Base-by-base conservation (phyloP, 192 early-diverging fungal genomes). In the Linnemannia hyalina region DNA sequence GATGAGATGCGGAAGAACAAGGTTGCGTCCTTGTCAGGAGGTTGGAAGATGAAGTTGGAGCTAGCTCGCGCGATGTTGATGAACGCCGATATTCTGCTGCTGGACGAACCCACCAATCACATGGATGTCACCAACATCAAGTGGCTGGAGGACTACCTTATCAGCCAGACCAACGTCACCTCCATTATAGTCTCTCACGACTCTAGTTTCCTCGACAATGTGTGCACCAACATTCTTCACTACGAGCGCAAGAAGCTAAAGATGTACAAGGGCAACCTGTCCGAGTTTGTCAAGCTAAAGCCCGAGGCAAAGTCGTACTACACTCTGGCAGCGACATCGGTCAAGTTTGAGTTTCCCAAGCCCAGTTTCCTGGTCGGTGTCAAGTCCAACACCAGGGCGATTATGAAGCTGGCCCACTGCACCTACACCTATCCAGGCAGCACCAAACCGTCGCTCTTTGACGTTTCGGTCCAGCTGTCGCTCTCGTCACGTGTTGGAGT, bases 21-120 rank as follows among this genome's bases (percentile, higher is more conserved):
- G 70, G 95, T 96, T 55, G 89, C 88, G 49, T 90, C 93, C 23
- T 91, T 97, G 2, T 95, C 94, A 76, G 96, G 96, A 82, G 96
- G 96, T 71, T 97, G 96, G 96, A 95, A 95, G 85, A 97, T 97
- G 96, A 96, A 95, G 90, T 90, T 96, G 72, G 95, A 93, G 84
- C 88, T 97, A 71, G 95, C 95, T 11, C 93, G 94, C 82, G 95
- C 96, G 32, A 94, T 97, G 93, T 81, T 97, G 54, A 89, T 92
- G 82, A 94, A 96, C 42, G 96, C 97, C 11, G 97, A 97, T 76
- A 94, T 99, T 47, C 90, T 99, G 57, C 92, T 99, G 44, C 89
- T 99, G 60, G 97, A 99, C 88, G 97, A 99, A 90, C 97, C 97
- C 32, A 99, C 96, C 18, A 97, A 97, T 87, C 96, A 97, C 85